These are phyloP conservation scores for Daldinia sp. DNA, from an alignment of 2,329 filamentous ascomycete species.

Conservation along the genomic window DNA sequence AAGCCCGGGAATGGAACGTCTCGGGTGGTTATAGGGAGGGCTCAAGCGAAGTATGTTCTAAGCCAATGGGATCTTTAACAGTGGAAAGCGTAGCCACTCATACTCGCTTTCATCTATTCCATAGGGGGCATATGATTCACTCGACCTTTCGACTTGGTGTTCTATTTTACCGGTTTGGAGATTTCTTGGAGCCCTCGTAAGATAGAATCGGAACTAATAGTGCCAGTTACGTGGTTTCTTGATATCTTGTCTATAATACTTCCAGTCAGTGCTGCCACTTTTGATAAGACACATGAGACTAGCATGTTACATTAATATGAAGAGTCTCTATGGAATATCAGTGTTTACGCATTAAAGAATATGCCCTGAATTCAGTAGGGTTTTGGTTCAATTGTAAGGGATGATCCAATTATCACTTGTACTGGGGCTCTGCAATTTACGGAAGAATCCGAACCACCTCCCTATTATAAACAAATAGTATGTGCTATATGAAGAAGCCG, in stretches of 20 bases:
- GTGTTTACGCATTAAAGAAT: neutral
- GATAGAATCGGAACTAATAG: neutral
- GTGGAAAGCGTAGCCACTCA: neutral
- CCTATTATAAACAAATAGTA: neutral
- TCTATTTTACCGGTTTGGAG: neutral
- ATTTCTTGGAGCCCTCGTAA: neutral
- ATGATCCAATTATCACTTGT: neutral
- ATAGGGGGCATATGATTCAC: neutral
- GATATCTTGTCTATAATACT: neutral
- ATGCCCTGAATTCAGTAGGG: neutral
- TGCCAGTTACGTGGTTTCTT: neutral
- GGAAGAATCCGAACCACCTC: neutral
- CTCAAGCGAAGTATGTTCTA: neutral
- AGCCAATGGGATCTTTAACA: neutral
- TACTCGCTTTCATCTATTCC: slow-evolving; percentile 1
- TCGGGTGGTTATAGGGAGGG: slow-evolving; percentile 3
- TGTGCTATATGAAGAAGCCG: neutral
- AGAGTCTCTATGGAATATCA: neutral
- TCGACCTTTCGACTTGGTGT: neutral
- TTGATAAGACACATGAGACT: neutral
- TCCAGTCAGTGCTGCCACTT: neutral
- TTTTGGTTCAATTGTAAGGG: neutral
- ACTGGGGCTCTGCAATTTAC: neutral
- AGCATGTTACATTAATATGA: neutral
- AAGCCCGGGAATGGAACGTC: slow-evolving; percentile 8